Base-by-base conservation (phyloP, 176 grass and related monocot genomes). In the Typha latifolia region DNA sequence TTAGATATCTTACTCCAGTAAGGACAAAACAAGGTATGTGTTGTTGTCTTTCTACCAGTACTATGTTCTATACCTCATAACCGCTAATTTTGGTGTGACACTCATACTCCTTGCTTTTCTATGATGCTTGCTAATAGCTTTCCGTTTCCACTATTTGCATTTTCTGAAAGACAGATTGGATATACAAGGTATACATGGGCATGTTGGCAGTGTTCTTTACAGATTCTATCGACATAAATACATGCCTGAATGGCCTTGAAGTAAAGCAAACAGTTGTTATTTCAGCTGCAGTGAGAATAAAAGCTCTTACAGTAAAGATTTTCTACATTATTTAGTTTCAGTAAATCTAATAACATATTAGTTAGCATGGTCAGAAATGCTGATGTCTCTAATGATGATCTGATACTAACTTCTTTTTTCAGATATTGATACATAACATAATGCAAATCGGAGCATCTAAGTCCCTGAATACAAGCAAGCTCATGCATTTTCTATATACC, bases 371-470 rank as follows among this genome's bases (percentile, higher is more conserved):
- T 14, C 18, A 56, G 61, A 76, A 16, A 43, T 48, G 69, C 52
- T 48, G 15, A 84, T 62, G 24, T 26, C 11, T 74, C 23, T 49
- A 37, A 49, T 73, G 48, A 83, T 62, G 15, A 32, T 32, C 32
- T 32, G 32, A 27, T 43, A 7, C 66, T 3, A 63, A 48, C 0
- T 5, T 66, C 48, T 48, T 79, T 73, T 92, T 83, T 13, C 73
- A 99, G 94, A 79, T 99, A 73, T 90, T 99, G 84, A 85, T 93
- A 80, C 94, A 99, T 76, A 99, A 99, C 64, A 82, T 99, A 74
- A 99, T 93, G 86, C 94, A 90, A 79, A 90, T 99, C 64, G 89
- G 89, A 78, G 85, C 88, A 66, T 99, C 94, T 24, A 82, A 49
- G 89, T 93, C 62, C 49, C 76, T 27, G 89, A 99, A 73, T 66